Conservation (phyloP, 805 yeast species). For the Lipomyces starkeyi region DNA sequence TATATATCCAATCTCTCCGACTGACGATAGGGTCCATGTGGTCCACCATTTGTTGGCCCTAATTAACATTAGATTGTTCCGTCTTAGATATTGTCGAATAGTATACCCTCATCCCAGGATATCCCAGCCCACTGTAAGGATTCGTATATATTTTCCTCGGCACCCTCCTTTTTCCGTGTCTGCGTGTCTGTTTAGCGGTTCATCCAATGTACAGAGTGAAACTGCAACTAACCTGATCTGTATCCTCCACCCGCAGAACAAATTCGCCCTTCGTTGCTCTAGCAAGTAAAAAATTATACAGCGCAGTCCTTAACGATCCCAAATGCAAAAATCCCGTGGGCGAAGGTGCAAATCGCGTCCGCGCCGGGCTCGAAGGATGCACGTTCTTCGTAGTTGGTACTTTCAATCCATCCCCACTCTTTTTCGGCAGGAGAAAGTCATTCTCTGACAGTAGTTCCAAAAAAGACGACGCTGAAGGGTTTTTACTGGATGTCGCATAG, state of each 20-base stretch:
- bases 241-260: constrained; percentile 84
- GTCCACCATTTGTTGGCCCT: constrained; percentile 64
- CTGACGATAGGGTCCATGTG: constrained; percentile 80
- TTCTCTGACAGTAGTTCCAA: not conserved
- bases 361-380: constrained; percentile 48
- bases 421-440: not conserved
- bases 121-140: constrained; percentile 80
- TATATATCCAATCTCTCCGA: constrained; percentile 78
- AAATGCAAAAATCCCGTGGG: constrained; percentile 96
- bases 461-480: not conserved
- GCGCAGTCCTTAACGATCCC: constrained; percentile 92
- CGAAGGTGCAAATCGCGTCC: constrained; percentile 96
- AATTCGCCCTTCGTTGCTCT: constrained; percentile 80
- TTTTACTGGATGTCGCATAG: not conserved
- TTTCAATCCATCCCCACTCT: no score
- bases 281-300: constrained; percentile 86
- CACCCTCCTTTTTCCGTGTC: constrained; percentile 53
- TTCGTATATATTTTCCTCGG: constrained; percentile 79
- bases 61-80: not conserved
- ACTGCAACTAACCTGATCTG: constrained; percentile 62
- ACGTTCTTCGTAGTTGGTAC: not conserved
- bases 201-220: not conserved
- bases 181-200: not conserved
- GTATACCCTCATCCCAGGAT: constrained; percentile 67
- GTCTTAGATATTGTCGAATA: not conserved